Evolutionary conservation across 2,329 filamentous ascomycete genomes (phyloP).

Genomic region (Aspergillus novofumigatus): DNA sequence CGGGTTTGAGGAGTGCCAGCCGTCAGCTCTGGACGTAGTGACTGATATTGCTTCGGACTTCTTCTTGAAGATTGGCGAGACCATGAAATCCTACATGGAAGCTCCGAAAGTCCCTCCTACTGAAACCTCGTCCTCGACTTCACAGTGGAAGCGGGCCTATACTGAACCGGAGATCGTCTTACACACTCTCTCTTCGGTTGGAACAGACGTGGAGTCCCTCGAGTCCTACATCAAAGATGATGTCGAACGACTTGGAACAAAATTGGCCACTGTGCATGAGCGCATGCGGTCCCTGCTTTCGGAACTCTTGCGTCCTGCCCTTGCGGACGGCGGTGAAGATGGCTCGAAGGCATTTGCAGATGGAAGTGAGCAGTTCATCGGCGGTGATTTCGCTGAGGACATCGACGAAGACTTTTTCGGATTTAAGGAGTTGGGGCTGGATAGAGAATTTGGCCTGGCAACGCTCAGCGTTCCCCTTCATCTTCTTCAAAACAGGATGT

Average conservation of each 20-base stretch:
- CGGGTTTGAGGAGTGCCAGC: slow-evolving; percentile 95
- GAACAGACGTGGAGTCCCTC: slow-evolving; percentile 73
- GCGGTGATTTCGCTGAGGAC: slow-evolving; percentile 95
- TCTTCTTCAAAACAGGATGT: slow-evolving; percentile 84
- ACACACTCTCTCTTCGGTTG: slow-evolving; percentile 80
- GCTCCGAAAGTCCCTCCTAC: slow-evolving; percentile 66
- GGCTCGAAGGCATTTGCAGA: slow-evolving; percentile 91
- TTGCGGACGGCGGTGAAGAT: slow-evolving; percentile 74
- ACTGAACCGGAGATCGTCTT: slow-evolving; percentile 80
- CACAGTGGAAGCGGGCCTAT: slow-evolving; percentile 62
- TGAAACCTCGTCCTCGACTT: slow-evolving; percentile 31
- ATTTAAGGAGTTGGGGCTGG: slow-evolving; percentile 89
- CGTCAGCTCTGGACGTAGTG: slow-evolving; percentile 83
- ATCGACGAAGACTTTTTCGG: slow-evolving; percentile 99
- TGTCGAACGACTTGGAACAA: slow-evolving; percentile 76
- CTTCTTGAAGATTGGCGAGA: slow-evolving; percentile 76
- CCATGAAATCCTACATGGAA: slow-evolving; percentile 78
- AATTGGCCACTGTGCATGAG: slow-evolving; percentile 81
- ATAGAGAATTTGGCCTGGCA: slow-evolving; percentile 83
- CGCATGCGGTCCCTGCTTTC: slow-evolving; percentile 89
- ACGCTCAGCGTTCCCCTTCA: slow-evolving; percentile 89
- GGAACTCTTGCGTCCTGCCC: slow-evolving; percentile 86
- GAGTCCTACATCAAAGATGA: slow-evolving; percentile 91
- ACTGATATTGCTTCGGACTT: slow-evolving; percentile 88
- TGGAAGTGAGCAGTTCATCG: slow-evolving; percentile 93